A percentile compares a stretch with the other conserved stretches of the same genome.
phyloP scores from a whole-genome alignment of 805 yeast species.

The Kluyveromyces dobzhanskii region DNA sequence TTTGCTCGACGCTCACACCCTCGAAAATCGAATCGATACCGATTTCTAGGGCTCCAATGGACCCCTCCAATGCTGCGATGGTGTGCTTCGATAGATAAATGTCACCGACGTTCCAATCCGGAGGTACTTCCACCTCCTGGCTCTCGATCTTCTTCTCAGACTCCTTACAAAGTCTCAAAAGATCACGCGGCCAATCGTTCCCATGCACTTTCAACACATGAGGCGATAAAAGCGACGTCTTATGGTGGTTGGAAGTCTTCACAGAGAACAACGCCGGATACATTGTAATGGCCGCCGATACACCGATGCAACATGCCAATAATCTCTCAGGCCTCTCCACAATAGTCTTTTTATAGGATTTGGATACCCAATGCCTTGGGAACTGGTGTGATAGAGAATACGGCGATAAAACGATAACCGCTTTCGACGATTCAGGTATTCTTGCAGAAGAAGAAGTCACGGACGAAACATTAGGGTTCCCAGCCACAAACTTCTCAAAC shows the following conservation, averaged over 20 bases:
- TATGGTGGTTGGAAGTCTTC: constrained; percentile 31
- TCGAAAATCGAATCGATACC: constrained; percentile 51
- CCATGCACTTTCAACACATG: constrained; percentile 72
- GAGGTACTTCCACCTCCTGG: constrained; percentile 65
- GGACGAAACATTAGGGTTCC: constrained; percentile 30
- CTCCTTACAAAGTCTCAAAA: constrained; percentile 49
- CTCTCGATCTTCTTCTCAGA: constrained; percentile 46
- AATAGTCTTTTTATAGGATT: constrained; percentile 53
- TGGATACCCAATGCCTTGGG: constrained; percentile 70
- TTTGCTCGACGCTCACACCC: constrained; percentile 27
- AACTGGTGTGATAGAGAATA: constrained; percentile 63
- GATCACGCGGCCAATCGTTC: constrained; percentile 54
- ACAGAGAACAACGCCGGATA: constrained; percentile 52
- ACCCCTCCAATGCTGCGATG: constrained; percentile 65
- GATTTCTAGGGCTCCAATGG: constrained; percentile 64
- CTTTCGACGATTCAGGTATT: constrained; percentile 36
- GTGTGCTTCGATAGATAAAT: constrained; percentile 64
- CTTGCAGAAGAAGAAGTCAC: constrained; percentile 29
- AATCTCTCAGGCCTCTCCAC: constrained; percentile 80
- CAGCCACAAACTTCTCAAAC: constrained; percentile 36
- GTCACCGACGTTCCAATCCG: constrained; percentile 76
- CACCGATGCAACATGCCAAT: constrained; percentile 68
- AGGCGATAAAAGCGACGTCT: constrained; percentile 41
- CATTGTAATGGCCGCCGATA: constrained; percentile 65
- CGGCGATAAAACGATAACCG: constrained; percentile 61